Conservation (phyloP, 2,329 filamentous ascomycete genomes). For the Clarireedia monteithiana region DNA sequence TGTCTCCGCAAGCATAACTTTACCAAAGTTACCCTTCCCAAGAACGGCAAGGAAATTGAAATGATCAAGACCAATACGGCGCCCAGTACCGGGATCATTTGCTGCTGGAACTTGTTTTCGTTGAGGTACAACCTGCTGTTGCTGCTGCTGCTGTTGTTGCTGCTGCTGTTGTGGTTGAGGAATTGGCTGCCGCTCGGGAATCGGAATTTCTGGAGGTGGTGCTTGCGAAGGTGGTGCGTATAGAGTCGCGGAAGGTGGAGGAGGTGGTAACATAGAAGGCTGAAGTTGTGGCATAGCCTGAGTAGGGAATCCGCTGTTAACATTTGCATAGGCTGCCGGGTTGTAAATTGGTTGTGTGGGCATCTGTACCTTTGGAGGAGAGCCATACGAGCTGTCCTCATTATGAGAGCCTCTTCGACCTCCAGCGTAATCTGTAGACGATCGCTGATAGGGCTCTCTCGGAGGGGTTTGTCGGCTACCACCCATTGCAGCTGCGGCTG, state of each 20-base stretch:
- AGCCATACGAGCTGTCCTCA: conserved; percentile 19
- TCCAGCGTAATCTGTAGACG: conserved; percentile 24
- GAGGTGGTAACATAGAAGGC: conserved; percentile 11
- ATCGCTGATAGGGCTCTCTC: conserved; percentile 22
- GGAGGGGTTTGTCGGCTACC: conserved; percentile 28
- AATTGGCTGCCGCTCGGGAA: conserved; percentile 6
- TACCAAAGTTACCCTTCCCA: conserved; percentile 98
- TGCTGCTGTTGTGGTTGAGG: conserved; percentile 18
- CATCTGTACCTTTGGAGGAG: conserved; percentile 31
- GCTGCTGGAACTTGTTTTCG: conserved; percentile 62
- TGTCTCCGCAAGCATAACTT: conserved; percentile 98
- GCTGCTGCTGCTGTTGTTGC: conserved; percentile 27
- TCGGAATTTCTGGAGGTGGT: conserved; percentile 20
- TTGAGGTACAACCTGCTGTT: conserved; percentile 12
- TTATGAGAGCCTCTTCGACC: conserved; percentile 17
- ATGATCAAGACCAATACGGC: conserved; percentile 89
- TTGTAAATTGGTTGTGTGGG: conserved; percentile 62
- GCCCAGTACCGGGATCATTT: conserved; percentile 64
- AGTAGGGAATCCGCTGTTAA: conserved; percentile 43
- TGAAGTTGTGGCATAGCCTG: conserved; percentile 32
- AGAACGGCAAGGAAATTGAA: conserved; percentile 99
- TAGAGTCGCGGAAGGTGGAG: conserved; percentile 28
- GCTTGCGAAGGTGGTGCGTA: conserved; percentile 24
- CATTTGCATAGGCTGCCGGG: conserved; percentile 65
- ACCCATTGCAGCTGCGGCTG: conserved; percentile 39